Percentiles rank a stretch among this genome's conserved stretches.
Conservation (phyloP, 306 rosid genomes). For the Trifolium subterraneum region DNA sequence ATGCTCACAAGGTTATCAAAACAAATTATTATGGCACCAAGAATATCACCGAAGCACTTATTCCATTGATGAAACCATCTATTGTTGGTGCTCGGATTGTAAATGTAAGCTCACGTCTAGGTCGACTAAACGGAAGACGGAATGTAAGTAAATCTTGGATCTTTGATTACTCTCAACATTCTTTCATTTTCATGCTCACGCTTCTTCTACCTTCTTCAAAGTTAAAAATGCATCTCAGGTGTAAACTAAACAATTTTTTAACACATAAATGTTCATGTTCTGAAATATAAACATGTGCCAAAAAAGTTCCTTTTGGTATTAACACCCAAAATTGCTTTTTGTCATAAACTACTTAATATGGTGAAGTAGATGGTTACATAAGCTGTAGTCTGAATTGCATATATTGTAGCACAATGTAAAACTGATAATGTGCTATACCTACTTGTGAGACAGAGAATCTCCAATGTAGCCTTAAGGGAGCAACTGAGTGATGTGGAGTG, state of each 20-base stretch:
- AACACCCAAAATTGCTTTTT: neutral
- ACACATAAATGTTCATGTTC: slow-evolving; percentile 11
- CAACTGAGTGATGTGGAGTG: slow-evolving; percentile 63
- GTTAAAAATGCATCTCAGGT: neutral
- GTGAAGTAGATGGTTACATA: slow-evolving; percentile 18
- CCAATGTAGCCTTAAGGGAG: slow-evolving; percentile 62
- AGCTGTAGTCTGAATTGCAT: slow-evolving; percentile 19
- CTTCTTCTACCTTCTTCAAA: neutral
- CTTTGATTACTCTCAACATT: slow-evolving; percentile 1
- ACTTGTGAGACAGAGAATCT: slow-evolving; percentile 62
- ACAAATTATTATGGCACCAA: slow-evolving; percentile 47
- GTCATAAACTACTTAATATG: slow-evolving; percentile 5
- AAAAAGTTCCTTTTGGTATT: slow-evolving; percentile 3
- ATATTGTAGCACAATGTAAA: slow-evolving; percentile 20
- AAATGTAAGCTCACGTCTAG: slow-evolving; percentile 54
- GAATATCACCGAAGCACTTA: slow-evolving; percentile 40
- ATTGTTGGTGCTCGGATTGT: slow-evolving; percentile 45
- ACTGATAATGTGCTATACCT: slow-evolving; percentile 27
- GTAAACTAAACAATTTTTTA: slow-evolving; percentile 14
- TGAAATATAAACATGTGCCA: slow-evolving; percentile 13
- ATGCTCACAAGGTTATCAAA: slow-evolving; percentile 44
- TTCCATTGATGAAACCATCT: slow-evolving; percentile 50
- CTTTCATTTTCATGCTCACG: neutral
- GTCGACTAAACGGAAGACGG: slow-evolving; percentile 81
- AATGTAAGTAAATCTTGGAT: slow-evolving; percentile 67